Evolutionary conservation across 129 eudicot genomes (phyloP).

Genomic region (Chrysanthemum makinoi): DNA sequence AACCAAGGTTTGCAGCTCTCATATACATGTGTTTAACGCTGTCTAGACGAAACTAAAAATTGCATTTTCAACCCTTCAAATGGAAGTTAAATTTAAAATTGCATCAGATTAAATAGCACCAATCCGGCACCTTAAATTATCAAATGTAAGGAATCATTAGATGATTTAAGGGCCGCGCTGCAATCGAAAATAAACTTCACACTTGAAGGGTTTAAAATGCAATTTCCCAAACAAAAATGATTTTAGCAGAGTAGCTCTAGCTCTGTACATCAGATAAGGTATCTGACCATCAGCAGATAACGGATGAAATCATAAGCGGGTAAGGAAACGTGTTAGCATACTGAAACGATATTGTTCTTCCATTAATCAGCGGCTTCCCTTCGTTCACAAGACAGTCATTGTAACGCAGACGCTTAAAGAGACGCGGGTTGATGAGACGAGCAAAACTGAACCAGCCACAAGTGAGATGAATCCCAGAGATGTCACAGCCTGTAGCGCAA

Average conservation of each 20-base stretch:
- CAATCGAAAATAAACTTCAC: background rate
- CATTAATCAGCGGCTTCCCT: conserved; percentile 63
- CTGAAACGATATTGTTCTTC: conserved; percentile 60
- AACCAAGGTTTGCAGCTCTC: conserved; percentile 18
- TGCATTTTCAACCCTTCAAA: conserved; percentile 39
- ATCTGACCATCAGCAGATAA: conserved; percentile 42
- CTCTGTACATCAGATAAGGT: conserved; percentile 12
- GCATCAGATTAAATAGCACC: conserved; percentile 9
- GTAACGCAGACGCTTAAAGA: conserved; percentile 60
- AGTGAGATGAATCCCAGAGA: conserved; percentile 54
- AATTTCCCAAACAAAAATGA: conserved; percentile 23
- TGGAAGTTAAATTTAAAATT: background rate
- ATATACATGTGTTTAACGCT: conserved; percentile 15
- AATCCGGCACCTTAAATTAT: background rate
- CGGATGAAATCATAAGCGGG: conserved; percentile 60
- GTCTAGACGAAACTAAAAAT: conserved; percentile 9
- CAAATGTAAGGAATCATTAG: no score
- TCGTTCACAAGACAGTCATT: conserved; percentile 79
- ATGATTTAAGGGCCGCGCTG: background rate
- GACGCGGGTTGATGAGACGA: conserved; percentile 55
- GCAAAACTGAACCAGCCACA: conserved; percentile 95
- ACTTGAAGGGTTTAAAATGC: conserved; percentile 34
- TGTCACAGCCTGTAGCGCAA: conserved; percentile 65
- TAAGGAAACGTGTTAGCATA: conserved; percentile 82
- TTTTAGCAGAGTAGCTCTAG: background rate